Percentiles rank a stretch among this genome's conserved stretches.
Conservation (phyloP, 352 stramenopile genomes). For the Stephanocyclus meneghinianus region DNA sequence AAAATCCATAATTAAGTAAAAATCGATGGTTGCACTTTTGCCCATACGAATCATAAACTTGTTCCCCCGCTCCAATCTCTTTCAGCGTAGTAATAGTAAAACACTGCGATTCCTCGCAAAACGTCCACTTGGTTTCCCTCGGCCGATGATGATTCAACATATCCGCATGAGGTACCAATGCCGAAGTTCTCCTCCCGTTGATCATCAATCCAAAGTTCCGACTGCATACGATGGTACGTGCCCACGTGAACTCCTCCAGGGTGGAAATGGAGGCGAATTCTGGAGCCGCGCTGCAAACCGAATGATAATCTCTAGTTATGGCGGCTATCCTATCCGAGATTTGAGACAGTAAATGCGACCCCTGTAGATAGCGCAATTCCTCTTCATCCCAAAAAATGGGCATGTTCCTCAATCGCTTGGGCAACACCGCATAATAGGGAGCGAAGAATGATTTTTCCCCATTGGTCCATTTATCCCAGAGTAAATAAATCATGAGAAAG, state of each 20-base stretch:
- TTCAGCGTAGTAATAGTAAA: constrained; percentile 88
- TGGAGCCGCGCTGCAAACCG: constrained; percentile 91
- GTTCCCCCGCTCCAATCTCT: constrained; percentile 71
- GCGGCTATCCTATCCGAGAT: constrained; percentile 94
- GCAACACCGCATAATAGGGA: constrained; percentile 97
- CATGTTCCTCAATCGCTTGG: constrained; percentile 94
- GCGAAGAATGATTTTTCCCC: constrained; percentile 85
- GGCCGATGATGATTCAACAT: constrained; percentile 99
- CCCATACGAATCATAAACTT: constrained; percentile 99
- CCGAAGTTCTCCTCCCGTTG: constrained; percentile 94
- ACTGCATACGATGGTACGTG: constrained; percentile 97
- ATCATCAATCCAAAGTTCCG: constrained; percentile 98
- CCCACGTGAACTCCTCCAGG: constrained; percentile 97
- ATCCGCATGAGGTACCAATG: constrained; percentile 97
- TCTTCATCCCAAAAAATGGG: constrained; percentile 98
- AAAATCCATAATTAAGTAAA: constrained; percentile 99
- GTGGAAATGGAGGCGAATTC: constrained; percentile 89
- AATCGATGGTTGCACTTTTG: constrained; percentile 99
- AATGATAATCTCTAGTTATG: constrained; percentile 96
- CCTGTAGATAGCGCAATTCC: constrained; percentile 76
- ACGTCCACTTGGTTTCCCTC: constrained; percentile 95
- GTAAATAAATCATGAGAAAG: constrained; percentile 98
- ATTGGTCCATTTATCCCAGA: constrained; percentile 92
- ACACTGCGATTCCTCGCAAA: constrained; percentile 84
- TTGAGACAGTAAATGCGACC: constrained; percentile 73